Base-by-base conservation (phyloP, 2,329 filamentous ascomycete species). In the Chalaropsis thielavioides region DNA sequence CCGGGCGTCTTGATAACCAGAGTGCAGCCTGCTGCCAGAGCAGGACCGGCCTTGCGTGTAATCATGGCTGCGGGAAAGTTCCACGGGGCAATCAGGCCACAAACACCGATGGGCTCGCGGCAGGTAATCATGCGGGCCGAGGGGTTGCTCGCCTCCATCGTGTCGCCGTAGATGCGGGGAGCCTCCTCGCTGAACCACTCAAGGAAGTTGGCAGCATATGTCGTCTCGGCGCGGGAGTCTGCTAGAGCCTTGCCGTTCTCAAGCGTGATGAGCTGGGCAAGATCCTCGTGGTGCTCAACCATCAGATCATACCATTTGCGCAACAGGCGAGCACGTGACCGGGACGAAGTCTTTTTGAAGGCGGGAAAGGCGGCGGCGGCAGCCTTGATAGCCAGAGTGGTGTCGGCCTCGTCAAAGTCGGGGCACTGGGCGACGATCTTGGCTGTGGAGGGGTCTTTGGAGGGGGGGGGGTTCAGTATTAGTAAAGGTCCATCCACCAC, bases 1-100 rank as follows among this genome's bases (percentile, higher is more conserved):
- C 87, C 86, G 1, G 92, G 90, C 43, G 90, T 87, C 76, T 96
- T 96, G 68, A 85, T 85, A 0, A 96, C 90, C 80, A 89, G 82
- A 2, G 86, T 88, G 73, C 87, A 89, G 43, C 87, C 87, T 35
- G 86, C 86, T 41, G 87, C 87, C 49, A 90, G 76, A 17, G 81
- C 83, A 8, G 82, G 75, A 3, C 75, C 76, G 38, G 74, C 73
- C 67, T 79, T 79, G 35, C 77, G 72, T 11, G 76, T 76, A 61
- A 81, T 76, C 80, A 82, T 82, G 24, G 78, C 79, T 27, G 77
- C 75, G 6, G 80, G 79, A 70, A 86, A 87, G 74, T 87, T 86
- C 83, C 83, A 68, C 19, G 73, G 73, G 11, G 72, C 71, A 66
- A 74, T 73, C 44, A 74, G 70, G 13, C 72, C 73, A 60, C 73